phyloP scores from a whole-genome alignment of 345 rosid species.

The Aquilaria malaccensis region DNA sequence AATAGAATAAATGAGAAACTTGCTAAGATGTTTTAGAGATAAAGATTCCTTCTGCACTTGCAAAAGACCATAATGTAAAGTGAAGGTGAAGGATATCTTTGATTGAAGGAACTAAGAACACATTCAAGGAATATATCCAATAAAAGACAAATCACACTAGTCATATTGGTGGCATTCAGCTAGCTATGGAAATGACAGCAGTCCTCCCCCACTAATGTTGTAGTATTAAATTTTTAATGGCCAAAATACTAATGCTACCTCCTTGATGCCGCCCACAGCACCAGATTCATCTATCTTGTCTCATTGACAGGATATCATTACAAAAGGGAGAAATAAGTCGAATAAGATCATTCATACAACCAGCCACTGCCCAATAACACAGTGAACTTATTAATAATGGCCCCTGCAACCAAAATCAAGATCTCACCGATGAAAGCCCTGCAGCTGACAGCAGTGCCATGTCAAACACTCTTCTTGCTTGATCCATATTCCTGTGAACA shows the following conservation, averaged over 20 bases:
- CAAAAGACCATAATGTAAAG: too few species aligned
- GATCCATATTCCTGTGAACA: slow-evolving; percentile 67
- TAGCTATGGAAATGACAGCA: too few species aligned
- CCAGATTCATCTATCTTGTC: too few species aligned
- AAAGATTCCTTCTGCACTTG: neutral
- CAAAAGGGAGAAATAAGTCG: neutral
- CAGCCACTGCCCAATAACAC: neutral
- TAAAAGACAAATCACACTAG: too few species aligned
- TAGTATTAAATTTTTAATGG: too few species aligned
- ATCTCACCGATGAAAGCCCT: slow-evolving; percentile 65
- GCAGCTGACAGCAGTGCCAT: slow-evolving; percentile 82
- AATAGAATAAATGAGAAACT: slow-evolving; percentile 10
- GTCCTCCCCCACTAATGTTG: too few species aligned
- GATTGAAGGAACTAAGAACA: too few species aligned
- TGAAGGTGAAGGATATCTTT: too few species aligned
- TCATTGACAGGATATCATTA: neutral
- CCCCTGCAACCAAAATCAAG: slow-evolving; percentile 3
- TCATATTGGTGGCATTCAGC: too few species aligned
- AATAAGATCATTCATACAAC: neutral
- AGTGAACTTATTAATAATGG: neutral
- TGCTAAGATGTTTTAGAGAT: slow-evolving; percentile 9
- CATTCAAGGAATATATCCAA: too few species aligned
- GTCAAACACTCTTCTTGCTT: slow-evolving; percentile 88
- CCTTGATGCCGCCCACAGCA: too few species aligned
- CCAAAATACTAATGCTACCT: too few species aligned